Evolutionary conservation across 768 basidiomycete species (phyloP), one percentile per base, ranked within the genome.

Genomic region (Mycena floridula): DNA sequence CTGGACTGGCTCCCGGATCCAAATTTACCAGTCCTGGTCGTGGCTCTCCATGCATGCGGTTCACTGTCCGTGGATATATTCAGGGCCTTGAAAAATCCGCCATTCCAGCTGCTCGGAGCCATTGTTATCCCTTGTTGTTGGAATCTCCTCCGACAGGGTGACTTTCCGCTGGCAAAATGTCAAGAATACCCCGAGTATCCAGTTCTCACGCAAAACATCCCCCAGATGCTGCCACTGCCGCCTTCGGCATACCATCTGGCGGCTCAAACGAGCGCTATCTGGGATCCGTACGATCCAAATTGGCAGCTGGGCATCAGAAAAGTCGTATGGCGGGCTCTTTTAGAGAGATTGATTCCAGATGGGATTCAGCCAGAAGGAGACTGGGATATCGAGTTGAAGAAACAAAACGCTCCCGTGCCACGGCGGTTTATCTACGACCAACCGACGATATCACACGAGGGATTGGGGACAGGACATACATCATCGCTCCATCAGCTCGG

Each of bases 121-220:
- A n/a, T n/a, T n/a, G 70, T 79, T 7, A 85, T 88, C 13, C 85
- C 87, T 3, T 89, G 87, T 49, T 89, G 87, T 59, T 89, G 89
- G 59, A 88, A 89, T 56, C 67, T 85, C 50, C 73, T 88, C 64
- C 61, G 66, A 24, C 61, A 70, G 9, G 52, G 23, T 5, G 47
- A 48, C 22, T 38, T 35, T 37, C 36, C 42, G 4, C 22, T 42
- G 15, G 25, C 21, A 4, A 25, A 13, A 9, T 45, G 37, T 25
- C 12, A 16, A 32, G 9, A 13, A 35, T 35, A 40, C 21, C n/a
- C 25, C 23, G 16, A n/a, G 7, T 40, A 3, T 15, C 37, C 58
- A 82, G 59, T 80, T 81, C 52, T 81, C 79, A 12, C 62, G 82
- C 25, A 18, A 4, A 7, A 4, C 3, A 18, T 78, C 74, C 57